Conservation (phyloP, 2,329 filamentous ascomycete species). For the Ascochyta koolunga region DNA sequence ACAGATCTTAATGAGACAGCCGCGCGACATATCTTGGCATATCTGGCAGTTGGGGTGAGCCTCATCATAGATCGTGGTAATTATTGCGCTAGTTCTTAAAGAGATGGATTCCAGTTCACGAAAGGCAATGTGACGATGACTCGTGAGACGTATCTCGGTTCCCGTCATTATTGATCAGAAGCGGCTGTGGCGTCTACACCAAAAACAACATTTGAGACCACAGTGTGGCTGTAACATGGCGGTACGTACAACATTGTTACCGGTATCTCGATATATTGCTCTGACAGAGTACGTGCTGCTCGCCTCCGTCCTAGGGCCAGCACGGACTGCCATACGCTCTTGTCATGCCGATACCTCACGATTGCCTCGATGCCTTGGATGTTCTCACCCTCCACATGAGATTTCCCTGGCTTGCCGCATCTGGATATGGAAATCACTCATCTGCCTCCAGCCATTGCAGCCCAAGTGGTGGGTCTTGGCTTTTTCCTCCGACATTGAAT, state of each 20-base stretch:
- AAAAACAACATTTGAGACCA: constrained; percentile 7
- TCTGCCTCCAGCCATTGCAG: constrained; percentile 17
- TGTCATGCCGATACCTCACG: constrained; percentile 24
- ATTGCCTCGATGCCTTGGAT: constrained; percentile 16
- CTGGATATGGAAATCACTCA: constrained; percentile 24
- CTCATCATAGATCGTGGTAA: background rate
- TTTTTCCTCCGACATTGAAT: constrained; percentile 23
- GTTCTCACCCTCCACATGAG: constrained; percentile 20
- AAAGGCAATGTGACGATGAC: background rate
- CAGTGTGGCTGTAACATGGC: constrained; percentile 16
- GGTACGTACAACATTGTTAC: constrained; percentile 10
- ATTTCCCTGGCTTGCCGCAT: constrained; percentile 28
- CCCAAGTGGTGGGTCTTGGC: constrained; percentile 34
- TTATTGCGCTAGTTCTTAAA: background rate
- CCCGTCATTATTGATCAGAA: background rate
- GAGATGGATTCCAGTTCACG: background rate
- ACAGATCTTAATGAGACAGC: constrained; percentile 4
- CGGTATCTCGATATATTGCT: constrained; percentile 24
- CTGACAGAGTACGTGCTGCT: constrained; percentile 24
- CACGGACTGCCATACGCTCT: constrained; percentile 34
- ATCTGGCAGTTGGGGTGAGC: background rate
- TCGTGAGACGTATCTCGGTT: background rate
- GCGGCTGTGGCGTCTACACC: constrained; percentile 4
- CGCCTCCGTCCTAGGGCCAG: constrained; percentile 23
- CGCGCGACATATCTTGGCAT: constrained; percentile 6